Evolutionary conservation across 345 rosid genomes (phyloP).

Genomic region (Salix koriyanagi): DNA sequence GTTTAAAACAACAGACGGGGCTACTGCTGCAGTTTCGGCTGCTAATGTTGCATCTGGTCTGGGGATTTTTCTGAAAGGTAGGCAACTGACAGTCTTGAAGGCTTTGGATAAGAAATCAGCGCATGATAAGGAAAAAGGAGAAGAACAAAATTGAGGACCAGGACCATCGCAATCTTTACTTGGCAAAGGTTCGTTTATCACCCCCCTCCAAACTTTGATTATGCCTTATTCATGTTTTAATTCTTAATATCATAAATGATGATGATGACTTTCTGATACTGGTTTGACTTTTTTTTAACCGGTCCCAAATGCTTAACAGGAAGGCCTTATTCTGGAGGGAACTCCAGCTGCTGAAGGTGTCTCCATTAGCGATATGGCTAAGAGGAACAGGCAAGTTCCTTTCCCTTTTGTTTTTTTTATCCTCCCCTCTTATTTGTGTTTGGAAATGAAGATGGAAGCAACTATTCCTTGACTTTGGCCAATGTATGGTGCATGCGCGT

Average conservation of each 20-base stretch:
- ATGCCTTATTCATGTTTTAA: neutral
- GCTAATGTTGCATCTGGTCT: conserved; percentile 55
- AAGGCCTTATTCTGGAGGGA: conserved; percentile 82
- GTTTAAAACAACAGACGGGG: conserved; percentile 69
- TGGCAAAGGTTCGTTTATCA: conserved; percentile 62
- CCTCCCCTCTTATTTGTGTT: neutral
- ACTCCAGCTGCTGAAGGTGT: conserved; percentile 88
- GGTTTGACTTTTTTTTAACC: neutral
- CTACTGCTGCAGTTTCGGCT: conserved; percentile 67
- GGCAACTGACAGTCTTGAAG: conserved; percentile 65
- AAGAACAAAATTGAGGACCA: conserved; percentile 62
- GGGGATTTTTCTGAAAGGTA: conserved; percentile 74
- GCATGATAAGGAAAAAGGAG: conserved; percentile 60
- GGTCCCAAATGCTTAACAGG: conserved; percentile 40
- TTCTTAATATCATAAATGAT: neutral
- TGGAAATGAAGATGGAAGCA: neutral
- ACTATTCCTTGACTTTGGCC: neutral
- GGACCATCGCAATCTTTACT: conserved; percentile 78
- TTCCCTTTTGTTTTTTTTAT: neutral
- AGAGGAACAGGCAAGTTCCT: conserved; percentile 50
- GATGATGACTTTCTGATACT: neutral
- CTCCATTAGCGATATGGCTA: conserved; percentile 72
- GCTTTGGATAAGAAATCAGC: conserved; percentile 86
- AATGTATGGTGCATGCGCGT: neutral
- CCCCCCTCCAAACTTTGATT: neutral